Evolutionary conservation across 768 basidiomycete species (phyloP), one percentile per base, ranked within the genome.

Genomic region (Russula griseocarnosa): DNA sequence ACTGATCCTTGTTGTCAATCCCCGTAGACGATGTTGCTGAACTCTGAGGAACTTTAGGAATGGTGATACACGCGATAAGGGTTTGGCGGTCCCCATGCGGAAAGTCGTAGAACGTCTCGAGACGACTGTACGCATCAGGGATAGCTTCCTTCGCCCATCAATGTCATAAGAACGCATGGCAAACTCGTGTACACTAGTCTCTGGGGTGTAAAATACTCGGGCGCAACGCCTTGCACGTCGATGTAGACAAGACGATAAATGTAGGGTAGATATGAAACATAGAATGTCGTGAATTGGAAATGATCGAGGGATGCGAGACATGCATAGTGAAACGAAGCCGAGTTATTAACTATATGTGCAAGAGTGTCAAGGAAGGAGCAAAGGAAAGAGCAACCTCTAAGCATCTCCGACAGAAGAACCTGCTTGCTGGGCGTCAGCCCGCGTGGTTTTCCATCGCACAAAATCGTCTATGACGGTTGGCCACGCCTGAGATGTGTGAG

Each of bases 401-500:
- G 40, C 30, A 54, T 42, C 44, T 14, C 30, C 22, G n/a, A 38
- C 28, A 7, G 42, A 34, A n/a, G 58, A 42, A 30, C 49, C 58
- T 34, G 38, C 40, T 10, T 46, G 38, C 30, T 44, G 50, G 18
- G 49, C 36, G 46, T 49, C 38, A n/a, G 18, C n/a, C 62, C 67
- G 75, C 6, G 61, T 63, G 63, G 73, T 77, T 71, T 86, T 90
- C 87, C 86, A 90, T 3, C 72, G 71, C 6, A 86, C 88, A 70
- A 92, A 93, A 65, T 90, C 85, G 69, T 93, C 91, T 51, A 92
- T 74, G 66, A 91, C 76, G 16, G 89, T 88, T 0, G 91, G 91
- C 91, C 91, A 92, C 38, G 89, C 87, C 88, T 90, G 28, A 6
- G 24, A 46, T 34, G 44, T 62, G 44, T 30, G 50, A 54, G n/a